phyloP scores from a whole-genome alignment of 169 alveolate species.

The Cryptosporidium xiaoi region DNA sequence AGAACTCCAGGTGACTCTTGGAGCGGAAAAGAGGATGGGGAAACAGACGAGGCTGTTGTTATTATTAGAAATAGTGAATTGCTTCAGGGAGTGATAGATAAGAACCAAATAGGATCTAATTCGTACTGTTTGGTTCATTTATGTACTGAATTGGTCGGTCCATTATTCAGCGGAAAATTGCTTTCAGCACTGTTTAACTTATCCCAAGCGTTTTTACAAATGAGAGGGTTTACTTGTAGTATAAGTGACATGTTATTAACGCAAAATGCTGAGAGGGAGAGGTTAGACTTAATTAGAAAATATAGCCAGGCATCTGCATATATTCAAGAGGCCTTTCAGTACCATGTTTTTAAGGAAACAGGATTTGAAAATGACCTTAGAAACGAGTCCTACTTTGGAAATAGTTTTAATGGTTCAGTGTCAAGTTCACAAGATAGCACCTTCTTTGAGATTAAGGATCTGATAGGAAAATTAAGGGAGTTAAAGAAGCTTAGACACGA shows the following conservation, averaged over 20 bases:
- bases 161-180: conserved; percentile 92
- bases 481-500: conserved; percentile 3
- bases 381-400: conserved; percentile 20
- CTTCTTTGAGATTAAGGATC: not conserved
- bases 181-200: conserved; percentile 91
- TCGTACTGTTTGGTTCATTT: conserved; percentile 95
- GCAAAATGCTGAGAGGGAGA: conserved; percentile 84
- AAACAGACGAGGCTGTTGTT: conserved; percentile 76
- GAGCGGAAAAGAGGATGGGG: conserved; percentile 85
- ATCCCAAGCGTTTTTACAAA: conserved; percentile 90
- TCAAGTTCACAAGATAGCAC: not conserved
- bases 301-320: conserved; percentile 61
- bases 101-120: conserved; percentile 95
- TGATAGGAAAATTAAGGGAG: conserved; percentile 11
- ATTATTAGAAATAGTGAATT: conserved; percentile 88
- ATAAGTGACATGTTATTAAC: conserved; percentile 92
- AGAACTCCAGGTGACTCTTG: conserved; percentile 90
- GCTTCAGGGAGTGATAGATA: conserved; percentile 96
- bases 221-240: conserved; percentile 95
- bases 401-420: not conserved
- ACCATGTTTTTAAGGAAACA: conserved; percentile 35
- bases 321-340: conserved; percentile 57
- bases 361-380: conserved; percentile 42
- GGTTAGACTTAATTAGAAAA: conserved; percentile 81
- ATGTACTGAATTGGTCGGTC: conserved; percentile 93